Percentiles rank a stretch among this genome's conserved stretches.
phyloP scores from a whole-genome alignment of 108 stramenopile genomes.

The Hondaea fermentalgiana region DNA sequence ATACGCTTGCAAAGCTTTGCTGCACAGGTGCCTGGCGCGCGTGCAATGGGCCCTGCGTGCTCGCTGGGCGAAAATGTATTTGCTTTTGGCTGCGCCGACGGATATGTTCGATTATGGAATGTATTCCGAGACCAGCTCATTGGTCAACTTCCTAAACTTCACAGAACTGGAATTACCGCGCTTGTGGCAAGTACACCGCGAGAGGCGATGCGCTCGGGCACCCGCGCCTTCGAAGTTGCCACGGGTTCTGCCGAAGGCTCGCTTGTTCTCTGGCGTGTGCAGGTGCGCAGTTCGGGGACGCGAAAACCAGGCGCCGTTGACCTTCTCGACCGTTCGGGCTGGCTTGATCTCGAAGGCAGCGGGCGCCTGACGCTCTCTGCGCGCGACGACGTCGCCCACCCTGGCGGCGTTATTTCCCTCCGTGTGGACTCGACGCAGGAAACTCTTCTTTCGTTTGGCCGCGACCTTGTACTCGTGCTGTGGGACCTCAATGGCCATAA shows the following conservation, averaged over 20 bases:
- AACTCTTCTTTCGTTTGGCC: not conserved
- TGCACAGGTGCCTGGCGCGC: not conserved
- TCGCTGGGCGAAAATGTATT: not conserved
- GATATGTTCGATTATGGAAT: not conserved
- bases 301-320: not conserved
- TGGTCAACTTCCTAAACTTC: not conserved
- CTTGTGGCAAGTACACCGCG: not conserved
- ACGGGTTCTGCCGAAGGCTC: not conserved
- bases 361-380: not conserved
- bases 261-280: not conserved
- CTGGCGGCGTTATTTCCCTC: not conserved
- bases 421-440: not conserved
- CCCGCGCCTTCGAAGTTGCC: not conserved
- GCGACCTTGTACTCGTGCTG: not conserved
- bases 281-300: not conserved
- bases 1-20: not conserved
- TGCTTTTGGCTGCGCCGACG: not conserved
- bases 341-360: not conserved
- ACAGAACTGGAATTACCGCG: not conserved
- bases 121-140: not conserved
- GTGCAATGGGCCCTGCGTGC: not conserved
- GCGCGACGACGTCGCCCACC: not conserved
- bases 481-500: not conserved
- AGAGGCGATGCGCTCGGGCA: not conserved
- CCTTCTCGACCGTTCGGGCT: not conserved